A percentile compares a stretch with the other conserved stretches of the same genome.
Evolutionary conservation across 441 rosid genomes (phyloP).

Genomic region (Biscutella auriculata): DNA sequence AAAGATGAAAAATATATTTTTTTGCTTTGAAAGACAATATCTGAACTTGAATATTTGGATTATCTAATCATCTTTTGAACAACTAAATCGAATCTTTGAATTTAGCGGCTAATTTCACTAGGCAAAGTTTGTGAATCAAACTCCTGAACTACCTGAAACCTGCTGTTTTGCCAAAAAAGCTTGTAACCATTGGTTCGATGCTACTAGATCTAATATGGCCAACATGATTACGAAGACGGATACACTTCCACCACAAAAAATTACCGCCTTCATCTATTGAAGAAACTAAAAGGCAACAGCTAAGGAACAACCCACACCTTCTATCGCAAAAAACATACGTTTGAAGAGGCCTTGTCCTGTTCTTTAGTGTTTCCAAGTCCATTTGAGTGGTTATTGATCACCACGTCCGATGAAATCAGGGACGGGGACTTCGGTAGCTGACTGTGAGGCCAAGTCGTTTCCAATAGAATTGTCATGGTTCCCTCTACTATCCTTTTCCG

Average conservation of each 20-base stretch:
- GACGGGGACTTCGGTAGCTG: neutral
- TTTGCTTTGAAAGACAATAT: too few species aligned
- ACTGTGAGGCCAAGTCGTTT: neutral
- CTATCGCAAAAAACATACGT: neutral
- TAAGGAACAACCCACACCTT: neutral
- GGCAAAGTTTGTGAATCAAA: too few species aligned
- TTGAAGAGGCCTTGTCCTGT: neutral
- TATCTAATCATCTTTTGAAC: too few species aligned
- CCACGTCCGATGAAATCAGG: neutral
- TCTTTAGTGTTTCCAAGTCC: neutral
- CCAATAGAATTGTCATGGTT: neutral
- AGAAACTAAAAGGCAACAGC: constrained; percentile 7
- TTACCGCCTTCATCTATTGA: neutral
- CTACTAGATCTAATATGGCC: neutral
- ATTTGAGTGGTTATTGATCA: neutral
- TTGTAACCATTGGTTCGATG: neutral
- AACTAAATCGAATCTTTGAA: too few species aligned
- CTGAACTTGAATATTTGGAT: too few species aligned
- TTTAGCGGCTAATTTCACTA: too few species aligned
- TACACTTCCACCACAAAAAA: neutral
- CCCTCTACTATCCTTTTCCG: constrained; percentile 7
- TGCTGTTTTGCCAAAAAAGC: neutral
- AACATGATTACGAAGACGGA: neutral
- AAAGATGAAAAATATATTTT: too few species aligned
- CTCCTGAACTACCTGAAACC: neutral